phyloP scores from a whole-genome alignment of 2,329 filamentous ascomycete species.

The Rhinocladiella similis region DNA sequence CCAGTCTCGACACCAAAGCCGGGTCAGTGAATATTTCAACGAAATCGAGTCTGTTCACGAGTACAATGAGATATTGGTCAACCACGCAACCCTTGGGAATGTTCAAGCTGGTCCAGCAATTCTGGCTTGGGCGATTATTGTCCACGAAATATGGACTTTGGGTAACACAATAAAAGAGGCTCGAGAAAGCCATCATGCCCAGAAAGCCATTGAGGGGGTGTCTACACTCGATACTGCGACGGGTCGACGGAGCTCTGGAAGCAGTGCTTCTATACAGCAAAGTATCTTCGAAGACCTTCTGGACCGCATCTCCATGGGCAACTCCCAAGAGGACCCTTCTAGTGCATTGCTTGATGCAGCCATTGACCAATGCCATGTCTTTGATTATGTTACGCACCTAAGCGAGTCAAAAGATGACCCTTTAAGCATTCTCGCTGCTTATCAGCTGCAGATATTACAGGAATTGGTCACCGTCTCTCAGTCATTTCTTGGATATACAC shows the following conservation, averaged over 20 bases:
- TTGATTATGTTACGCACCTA: slow-evolving; percentile 45
- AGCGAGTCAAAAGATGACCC: neutral
- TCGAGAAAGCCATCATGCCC: slow-evolving; percentile 44
- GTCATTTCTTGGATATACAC: slow-evolving; percentile 68
- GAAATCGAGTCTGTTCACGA: slow-evolving; percentile 69
- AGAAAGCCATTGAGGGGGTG: slow-evolving; percentile 42
- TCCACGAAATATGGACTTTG: slow-evolving; percentile 66
- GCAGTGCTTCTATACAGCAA: slow-evolving; percentile 36
- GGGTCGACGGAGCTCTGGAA: slow-evolving; percentile 29
- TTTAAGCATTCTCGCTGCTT: slow-evolving; percentile 9
- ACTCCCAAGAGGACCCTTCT: slow-evolving; percentile 48
- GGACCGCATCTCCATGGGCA: slow-evolving; percentile 43
- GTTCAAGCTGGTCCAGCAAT: slow-evolving; percentile 69
- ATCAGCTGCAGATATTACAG: slow-evolving; percentile 49
- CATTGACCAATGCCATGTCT: slow-evolving; percentile 48
- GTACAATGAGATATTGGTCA: slow-evolving; percentile 70
- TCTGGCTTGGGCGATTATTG: slow-evolving; percentile 78
- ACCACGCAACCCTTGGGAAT: slow-evolving; percentile 57
- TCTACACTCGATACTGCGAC: slow-evolving; percentile 33
- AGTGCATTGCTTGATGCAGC: slow-evolving; percentile 48
- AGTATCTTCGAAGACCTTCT: slow-evolving; percentile 50
- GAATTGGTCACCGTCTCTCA: slow-evolving; percentile 70
- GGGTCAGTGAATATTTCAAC: slow-evolving; percentile 47
- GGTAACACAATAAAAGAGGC: slow-evolving; percentile 62
- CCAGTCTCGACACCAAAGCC: slow-evolving; percentile 7